phyloP scores from a whole-genome alignment of 2,329 filamentous ascomycete species.

The Colletotrichum magnum region DNA sequence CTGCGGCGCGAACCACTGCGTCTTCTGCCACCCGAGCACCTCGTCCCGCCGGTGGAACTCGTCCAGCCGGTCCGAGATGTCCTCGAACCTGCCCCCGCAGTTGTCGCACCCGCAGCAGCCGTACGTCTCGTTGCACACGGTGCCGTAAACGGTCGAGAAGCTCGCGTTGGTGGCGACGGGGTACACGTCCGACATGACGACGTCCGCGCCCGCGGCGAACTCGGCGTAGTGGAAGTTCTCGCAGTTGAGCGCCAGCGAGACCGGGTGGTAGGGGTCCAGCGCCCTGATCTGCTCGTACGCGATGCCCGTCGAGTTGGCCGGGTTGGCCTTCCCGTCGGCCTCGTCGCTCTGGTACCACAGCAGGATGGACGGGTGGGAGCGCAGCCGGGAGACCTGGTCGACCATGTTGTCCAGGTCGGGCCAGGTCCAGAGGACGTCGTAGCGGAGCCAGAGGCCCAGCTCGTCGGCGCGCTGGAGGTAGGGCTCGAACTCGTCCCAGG shows the following conservation, averaged over 20 bases:
- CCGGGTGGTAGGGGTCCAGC: constrained; percentile 73
- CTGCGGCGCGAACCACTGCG: constrained; percentile 61
- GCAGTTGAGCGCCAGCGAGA: constrained; percentile 73
- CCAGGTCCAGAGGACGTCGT: constrained; percentile 39
- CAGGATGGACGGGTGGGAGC: constrained; percentile 30
- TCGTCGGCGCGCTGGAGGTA: constrained; percentile 51
- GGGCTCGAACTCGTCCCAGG: constrained; percentile 36
- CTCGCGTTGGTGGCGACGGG: constrained; percentile 70
- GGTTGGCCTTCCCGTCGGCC: constrained; percentile 49
- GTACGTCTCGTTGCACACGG: constrained; percentile 70
- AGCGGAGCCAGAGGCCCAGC: constrained; percentile 49
- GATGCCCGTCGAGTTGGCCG: constrained; percentile 60
- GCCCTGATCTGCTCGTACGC: constrained; percentile 61
- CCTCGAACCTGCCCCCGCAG: constrained; percentile 66
- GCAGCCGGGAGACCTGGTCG: constrained; percentile 33
- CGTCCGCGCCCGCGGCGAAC: constrained; percentile 69
- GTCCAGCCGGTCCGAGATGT: constrained; percentile 62
- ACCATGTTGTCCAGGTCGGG: constrained; percentile 27
- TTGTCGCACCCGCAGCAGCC: constrained; percentile 76
- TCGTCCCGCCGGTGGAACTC: constrained; percentile 53
- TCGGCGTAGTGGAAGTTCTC: constrained; percentile 71
- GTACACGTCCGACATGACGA: constrained; percentile 73
- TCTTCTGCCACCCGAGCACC: constrained; percentile 60
- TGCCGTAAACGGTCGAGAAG: constrained; percentile 67
- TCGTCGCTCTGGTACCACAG: constrained; percentile 40